These are phyloP conservation scores for Juncus effusus DNA, from an alignment of 176 grass and related monocot species.

Conservation along the genomic window DNA sequence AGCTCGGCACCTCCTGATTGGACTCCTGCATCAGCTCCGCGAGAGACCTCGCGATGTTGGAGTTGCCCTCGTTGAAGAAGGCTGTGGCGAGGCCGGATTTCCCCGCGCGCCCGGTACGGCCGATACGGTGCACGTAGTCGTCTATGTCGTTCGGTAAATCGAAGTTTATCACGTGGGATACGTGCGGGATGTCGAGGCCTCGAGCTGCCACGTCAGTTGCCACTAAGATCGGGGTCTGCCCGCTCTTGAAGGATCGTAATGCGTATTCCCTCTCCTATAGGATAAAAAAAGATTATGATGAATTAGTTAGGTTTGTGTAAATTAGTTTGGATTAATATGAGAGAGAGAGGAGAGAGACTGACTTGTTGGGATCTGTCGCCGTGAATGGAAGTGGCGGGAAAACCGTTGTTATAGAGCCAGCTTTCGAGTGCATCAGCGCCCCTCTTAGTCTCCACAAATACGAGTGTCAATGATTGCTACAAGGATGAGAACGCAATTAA, in stretches of 20 bases:
- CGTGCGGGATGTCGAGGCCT: conserved; percentile 88
- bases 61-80: conserved; percentile 70
- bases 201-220: conserved; percentile 93
- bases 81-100: conserved; percentile 70
- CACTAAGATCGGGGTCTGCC: conserved; percentile 70
- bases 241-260: conserved; percentile 78
- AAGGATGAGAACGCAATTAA: conserved; percentile 25
- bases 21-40: conserved; percentile 75
- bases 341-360: conserved; percentile 3
- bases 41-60: conserved; percentile 42
- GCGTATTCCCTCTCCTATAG: conserved; percentile 76
- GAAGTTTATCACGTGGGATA: conserved; percentile 88
- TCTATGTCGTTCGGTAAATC: conserved; percentile 91
- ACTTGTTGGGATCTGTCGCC: conserved; percentile 90
- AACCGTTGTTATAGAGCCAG: conserved; percentile 83
- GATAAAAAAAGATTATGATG: no score
- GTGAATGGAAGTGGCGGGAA: conserved; percentile 95
- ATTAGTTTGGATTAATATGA: conserved; percentile 7
- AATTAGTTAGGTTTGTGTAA: not conserved
- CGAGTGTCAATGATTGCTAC: conserved; percentile 78
- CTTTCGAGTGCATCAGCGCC: conserved; percentile 90
- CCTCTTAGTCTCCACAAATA: conserved; percentile 96
- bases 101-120: conserved; percentile 68
- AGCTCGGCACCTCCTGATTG: conserved; percentile 75
- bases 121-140: conserved; percentile 82